These are phyloP conservation scores for Lachnellula arida DNA, from an alignment of 2,329 filamentous ascomycete genomes.

Conservation along the genomic window DNA sequence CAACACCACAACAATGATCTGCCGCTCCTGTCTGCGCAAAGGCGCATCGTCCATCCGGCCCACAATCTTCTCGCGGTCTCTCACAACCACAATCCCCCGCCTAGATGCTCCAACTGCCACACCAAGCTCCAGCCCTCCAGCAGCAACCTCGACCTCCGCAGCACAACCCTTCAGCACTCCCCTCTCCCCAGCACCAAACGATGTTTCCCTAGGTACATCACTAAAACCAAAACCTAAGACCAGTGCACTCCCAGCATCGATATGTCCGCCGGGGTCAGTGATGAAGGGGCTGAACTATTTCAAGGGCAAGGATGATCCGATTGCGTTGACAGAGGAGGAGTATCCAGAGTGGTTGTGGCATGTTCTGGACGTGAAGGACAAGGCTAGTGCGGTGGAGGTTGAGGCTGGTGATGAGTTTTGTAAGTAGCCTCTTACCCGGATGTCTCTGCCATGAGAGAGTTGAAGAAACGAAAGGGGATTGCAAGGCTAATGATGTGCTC, in stretches of 20 bases:
- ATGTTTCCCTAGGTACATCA: conserved; percentile 3
- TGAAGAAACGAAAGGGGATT: neutral
- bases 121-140: conserved; percentile 2
- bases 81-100: conserved; percentile 21
- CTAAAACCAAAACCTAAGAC: conserved; percentile 15
- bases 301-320: conserved; percentile 67
- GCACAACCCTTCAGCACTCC: conserved; percentile 33
- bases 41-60: conserved; percentile 28
- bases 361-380: conserved; percentile 57
- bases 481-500: conserved; percentile 1
- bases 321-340: conserved; percentile 68
- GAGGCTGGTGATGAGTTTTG: conserved; percentile 73
- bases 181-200: conserved; percentile 24
- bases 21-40: conserved; percentile 43
- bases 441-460: neutral
- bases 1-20: conserved; percentile 31
- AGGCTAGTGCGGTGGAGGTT: conserved; percentile 47
- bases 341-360: conserved; percentile 81
- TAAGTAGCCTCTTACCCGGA: conserved; percentile 41
- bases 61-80: conserved; percentile 1
- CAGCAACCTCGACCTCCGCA: conserved; percentile 25
- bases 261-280: conserved; percentile 56
- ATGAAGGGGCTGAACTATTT: conserved; percentile 72
- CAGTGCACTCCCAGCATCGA: conserved; percentile 8
- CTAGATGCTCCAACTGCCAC: conserved; percentile 13